Percentiles rank a stretch among this genome's conserved stretches.
These are phyloP conservation scores for Termitomyces sp. DNA, from an alignment of 768 basidiomycete species.

Conservation along the genomic window DNA sequence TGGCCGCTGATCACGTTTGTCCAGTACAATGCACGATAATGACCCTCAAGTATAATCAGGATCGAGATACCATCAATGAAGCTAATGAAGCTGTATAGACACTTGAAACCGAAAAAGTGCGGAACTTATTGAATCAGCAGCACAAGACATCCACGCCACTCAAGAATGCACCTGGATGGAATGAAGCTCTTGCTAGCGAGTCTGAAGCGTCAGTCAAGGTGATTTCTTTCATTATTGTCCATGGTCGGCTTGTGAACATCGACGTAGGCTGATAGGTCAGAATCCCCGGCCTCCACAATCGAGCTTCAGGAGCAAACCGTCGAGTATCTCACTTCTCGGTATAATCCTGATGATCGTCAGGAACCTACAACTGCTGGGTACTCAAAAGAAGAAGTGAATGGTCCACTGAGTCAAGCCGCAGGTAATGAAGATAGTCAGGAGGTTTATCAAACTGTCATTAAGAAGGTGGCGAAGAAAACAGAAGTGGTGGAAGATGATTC, in stretches of 20 bases:
- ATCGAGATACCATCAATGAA: background rate
- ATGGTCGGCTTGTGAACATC: background rate
- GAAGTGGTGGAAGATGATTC: slow-evolving; percentile 6
- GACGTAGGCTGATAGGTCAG: slow-evolving; percentile 35
- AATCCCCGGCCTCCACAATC: slow-evolving; percentile 9
- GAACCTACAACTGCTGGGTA: slow-evolving; percentile 31
- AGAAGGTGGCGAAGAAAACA: slow-evolving; percentile 9
- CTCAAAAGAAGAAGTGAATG: slow-evolving; percentile 36
- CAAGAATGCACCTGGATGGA: slow-evolving; percentile 63
- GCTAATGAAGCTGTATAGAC: slow-evolving; percentile 22
- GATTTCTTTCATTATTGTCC: background rate
- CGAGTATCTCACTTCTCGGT: slow-evolving; percentile 33
- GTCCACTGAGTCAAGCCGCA: slow-evolving; percentile 33
- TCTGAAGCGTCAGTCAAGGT: slow-evolving; percentile 70
- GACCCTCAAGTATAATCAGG: slow-evolving; percentile 38
- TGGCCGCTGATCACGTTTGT: slow-evolving; percentile 9
- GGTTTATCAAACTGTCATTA: slow-evolving; percentile 8
- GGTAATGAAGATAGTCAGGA: slow-evolving; percentile 21
- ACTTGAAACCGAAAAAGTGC: slow-evolving; percentile 46
- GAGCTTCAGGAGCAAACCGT: slow-evolving; percentile 38
- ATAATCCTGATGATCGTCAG: slow-evolving; percentile 28
- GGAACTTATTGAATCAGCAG: slow-evolving; percentile 39
- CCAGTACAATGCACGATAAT: slow-evolving; percentile 55
- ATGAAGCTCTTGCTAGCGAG: slow-evolving; percentile 53
- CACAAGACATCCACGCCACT: slow-evolving; percentile 44